Conservation (phyloP, 78 protist genomes). For the Dictyostelium citrinum region DNA sequence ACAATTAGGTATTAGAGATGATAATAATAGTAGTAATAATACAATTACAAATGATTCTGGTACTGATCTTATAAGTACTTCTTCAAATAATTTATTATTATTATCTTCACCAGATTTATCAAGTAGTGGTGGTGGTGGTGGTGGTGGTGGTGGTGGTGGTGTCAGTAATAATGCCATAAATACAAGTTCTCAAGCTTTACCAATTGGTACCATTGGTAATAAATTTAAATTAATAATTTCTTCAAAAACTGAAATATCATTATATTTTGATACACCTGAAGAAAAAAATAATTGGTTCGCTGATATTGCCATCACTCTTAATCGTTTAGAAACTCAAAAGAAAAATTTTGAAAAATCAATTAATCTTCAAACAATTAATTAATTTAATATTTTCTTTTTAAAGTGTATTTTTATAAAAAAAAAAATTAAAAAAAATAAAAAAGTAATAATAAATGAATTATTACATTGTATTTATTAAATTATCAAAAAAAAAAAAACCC, state of each 20-base stretch:
- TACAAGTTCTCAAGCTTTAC: neutral
- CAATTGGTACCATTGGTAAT: neutral
- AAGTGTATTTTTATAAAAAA: neutral
- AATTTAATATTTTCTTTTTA: neutral
- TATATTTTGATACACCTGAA: conserved; percentile 4
- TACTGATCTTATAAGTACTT: neutral
- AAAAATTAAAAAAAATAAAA: no score
- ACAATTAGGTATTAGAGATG: neutral
- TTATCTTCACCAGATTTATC: neutral
- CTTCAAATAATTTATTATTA: neutral
- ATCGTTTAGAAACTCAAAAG: conserved; percentile 9
- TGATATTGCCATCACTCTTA: conserved; percentile 13
- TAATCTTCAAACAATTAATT: neutral
- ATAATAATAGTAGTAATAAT: neutral
- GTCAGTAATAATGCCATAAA: neutral
- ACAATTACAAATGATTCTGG: neutral
- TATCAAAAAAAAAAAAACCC: no score
- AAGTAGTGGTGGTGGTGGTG: neutral
- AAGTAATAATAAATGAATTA: no score
- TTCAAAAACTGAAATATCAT: neutral
- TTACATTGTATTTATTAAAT: neutral
- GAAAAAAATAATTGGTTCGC: conserved; percentile 26
- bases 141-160: neutral
- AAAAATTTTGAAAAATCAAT: neutral
- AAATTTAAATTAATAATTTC: neutral